Evolutionary conservation across 352 stramenopile genomes (phyloP).

Genomic region (Peronospora belbahrii): DNA sequence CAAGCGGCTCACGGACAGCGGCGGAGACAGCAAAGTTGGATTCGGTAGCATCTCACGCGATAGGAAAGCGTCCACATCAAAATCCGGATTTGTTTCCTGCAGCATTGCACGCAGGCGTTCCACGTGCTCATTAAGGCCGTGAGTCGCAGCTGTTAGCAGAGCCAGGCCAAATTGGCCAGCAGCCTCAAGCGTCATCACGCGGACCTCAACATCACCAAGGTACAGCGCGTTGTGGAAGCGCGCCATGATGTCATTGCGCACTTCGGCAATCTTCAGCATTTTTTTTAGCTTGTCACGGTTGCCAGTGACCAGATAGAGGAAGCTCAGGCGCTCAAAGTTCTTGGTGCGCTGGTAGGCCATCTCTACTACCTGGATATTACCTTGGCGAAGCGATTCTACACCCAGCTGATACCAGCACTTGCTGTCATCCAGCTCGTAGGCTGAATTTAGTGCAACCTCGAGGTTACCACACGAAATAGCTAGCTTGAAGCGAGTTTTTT

Average conservation of each 20-base stretch:
- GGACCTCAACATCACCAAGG: slow-evolving; percentile 93
- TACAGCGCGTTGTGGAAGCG: slow-evolving; percentile 98
- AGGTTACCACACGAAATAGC: slow-evolving; percentile 98
- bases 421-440: slow-evolving; percentile 92
- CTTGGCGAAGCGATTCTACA: slow-evolving; percentile 95
- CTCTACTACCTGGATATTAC: slow-evolving; percentile 98
- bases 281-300: slow-evolving; percentile 98
- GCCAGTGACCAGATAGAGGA: slow-evolving; percentile 98
- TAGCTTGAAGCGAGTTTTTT: slow-evolving; percentile 96
- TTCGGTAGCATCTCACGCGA: slow-evolving; percentile 53
- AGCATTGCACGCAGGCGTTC: slow-evolving; percentile 89
- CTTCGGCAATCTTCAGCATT: slow-evolving; percentile 99
- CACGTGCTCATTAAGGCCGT: slow-evolving; percentile 92
- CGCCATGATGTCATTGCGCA: slow-evolving; percentile 97
- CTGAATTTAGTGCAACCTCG: slow-evolving; percentile 95
- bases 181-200: slow-evolving; percentile 93
- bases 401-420: slow-evolving; percentile 96
- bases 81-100: slow-evolving; percentile 83
- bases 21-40: slow-evolving; percentile 88
- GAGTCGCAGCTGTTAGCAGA: slow-evolving; percentile 93
- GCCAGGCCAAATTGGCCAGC: slow-evolving; percentile 94
- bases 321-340: slow-evolving; percentile 98
- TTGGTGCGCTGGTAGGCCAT: slow-evolving; percentile 99
- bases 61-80: slow-evolving; percentile 62
- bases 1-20: slow-evolving; percentile 88